A percentile compares a stretch with the other conserved stretches of the same genome.
Evolutionary conservation across 345 rosid species (phyloP).

Genomic region (Camelina neglecta): DNA sequence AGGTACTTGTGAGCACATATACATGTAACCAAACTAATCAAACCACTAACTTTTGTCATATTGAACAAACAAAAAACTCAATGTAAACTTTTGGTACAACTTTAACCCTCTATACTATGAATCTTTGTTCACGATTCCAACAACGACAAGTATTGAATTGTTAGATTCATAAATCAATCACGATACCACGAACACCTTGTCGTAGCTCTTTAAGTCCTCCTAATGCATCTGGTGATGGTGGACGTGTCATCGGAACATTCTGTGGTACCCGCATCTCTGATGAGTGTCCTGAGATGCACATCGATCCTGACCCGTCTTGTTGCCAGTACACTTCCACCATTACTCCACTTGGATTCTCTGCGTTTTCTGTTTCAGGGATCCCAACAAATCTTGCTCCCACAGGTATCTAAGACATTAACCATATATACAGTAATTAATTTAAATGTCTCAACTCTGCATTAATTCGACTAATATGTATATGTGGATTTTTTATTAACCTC

Average conservation of each 20-base stretch:
- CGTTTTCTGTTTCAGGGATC: slow-evolving; percentile 66
- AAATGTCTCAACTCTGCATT: background rate
- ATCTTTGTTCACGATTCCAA: background rate
- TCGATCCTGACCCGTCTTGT: slow-evolving; percentile 77
- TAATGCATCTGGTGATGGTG: slow-evolving; percentile 30
- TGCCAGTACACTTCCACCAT: slow-evolving; percentile 95
- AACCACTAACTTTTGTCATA: background rate
- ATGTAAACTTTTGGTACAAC: background rate
- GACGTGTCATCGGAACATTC: slow-evolving; percentile 27
- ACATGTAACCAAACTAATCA: background rate
- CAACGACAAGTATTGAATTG: background rate
- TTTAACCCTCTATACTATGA: background rate
- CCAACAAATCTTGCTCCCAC: slow-evolving; percentile 77
- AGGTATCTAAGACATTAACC: slow-evolving; percentile 58
- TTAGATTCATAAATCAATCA: slow-evolving; percentile 36
- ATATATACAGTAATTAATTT: background rate
- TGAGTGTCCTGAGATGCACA: slow-evolving; percentile 83
- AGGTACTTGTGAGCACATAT: background rate
- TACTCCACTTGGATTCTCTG: slow-evolving; percentile 65
- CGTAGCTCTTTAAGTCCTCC: slow-evolving; percentile 37
- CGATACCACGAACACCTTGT: slow-evolving; percentile 33
- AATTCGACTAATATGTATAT: no score
- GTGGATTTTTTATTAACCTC: slow-evolving; percentile 47
- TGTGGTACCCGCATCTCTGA: slow-evolving; percentile 47
- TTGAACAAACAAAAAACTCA: background rate